These are phyloP conservation scores for Exophiala phaeomuriformis DNA, from an alignment of 2,329 filamentous ascomycete genomes.

Conservation along the genomic window DNA sequence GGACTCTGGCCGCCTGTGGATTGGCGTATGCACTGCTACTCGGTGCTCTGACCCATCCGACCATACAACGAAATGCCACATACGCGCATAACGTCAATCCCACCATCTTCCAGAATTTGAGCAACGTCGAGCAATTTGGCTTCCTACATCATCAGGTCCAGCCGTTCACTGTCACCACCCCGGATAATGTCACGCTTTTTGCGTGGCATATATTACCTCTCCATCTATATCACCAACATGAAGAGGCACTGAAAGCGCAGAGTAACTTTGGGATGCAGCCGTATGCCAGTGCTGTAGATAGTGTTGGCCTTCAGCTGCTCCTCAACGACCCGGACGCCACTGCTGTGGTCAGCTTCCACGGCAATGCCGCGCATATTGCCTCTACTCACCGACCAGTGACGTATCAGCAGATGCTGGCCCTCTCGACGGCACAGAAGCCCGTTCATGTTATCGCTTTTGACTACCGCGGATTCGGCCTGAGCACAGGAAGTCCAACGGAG, in stretches of 20 bases:
- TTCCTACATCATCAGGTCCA: conserved; percentile 59
- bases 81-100: conserved; percentile 78
- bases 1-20: conserved; percentile 52
- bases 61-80: conserved; percentile 71
- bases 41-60: conserved; percentile 58
- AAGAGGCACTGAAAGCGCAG: conserved; percentile 47
- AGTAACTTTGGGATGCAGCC: conserved; percentile 18
- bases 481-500: conserved; percentile 71
- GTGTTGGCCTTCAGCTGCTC: conserved; percentile 46
- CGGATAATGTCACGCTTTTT: conserved; percentile 70
- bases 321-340: conserved; percentile 44
- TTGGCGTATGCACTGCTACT: conserved; percentile 61
- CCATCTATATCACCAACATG: conserved; percentile 65
- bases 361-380: conserved; percentile 78
- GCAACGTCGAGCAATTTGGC: conserved; percentile 26
- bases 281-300: conserved; percentile 41
- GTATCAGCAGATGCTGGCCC: conserved; percentile 68
- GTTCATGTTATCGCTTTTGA: conserved; percentile 81
- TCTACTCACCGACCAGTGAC: conserved; percentile 68
- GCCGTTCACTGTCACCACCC: conserved; percentile 68
- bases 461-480: conserved; percentile 55
- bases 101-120: conserved; percentile 57
- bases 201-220: conserved; percentile 87
- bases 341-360: conserved; percentile 50
- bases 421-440: conserved; percentile 53